Conservation (phyloP, 352 stramenopile genomes). For the Plasmopara halstedii region DNA sequence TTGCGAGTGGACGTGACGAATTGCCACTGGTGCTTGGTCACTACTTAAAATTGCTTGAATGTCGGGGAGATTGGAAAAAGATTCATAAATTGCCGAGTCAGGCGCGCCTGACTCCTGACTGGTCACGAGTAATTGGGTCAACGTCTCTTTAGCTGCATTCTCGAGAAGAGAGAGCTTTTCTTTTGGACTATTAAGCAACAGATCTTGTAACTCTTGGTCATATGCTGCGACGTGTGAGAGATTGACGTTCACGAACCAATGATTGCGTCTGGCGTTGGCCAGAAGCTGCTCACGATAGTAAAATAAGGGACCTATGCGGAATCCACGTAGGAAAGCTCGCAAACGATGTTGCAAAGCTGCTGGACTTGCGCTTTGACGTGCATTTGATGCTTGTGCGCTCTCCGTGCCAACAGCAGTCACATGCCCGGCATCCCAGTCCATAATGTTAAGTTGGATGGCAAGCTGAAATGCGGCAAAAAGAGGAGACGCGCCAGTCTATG, state of each 20-base stretch:
- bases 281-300: constrained; percentile 88
- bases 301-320: constrained; percentile 79
- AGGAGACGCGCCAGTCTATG: too few species aligned
- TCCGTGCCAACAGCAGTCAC: constrained; percentile 80
- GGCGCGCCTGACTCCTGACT: constrained; percentile 19
- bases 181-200: constrained; percentile 78
- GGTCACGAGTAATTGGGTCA: constrained; percentile 51
- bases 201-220: constrained; percentile 78
- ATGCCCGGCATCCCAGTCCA: constrained; percentile 79
- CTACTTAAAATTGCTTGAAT: constrained; percentile 81
- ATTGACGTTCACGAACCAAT: constrained; percentile 76
- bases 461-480: constrained; percentile 9
- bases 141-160: constrained; percentile 73
- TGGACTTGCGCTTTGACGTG: constrained; percentile 36
- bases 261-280: constrained; percentile 67
- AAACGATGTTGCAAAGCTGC: constrained; percentile 57
- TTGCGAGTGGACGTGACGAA: constrained; percentile 81
- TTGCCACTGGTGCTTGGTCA: constrained; percentile 54
- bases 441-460: constrained; percentile 15
- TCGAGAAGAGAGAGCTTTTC: constrained; percentile 83
- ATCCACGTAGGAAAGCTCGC: constrained; percentile 83
- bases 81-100: constrained; percentile 7
- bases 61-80: constrained; percentile 37
- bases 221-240: constrained; percentile 81
- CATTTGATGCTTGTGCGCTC: constrained; percentile 46